Evolutionary conservation across 2,329 filamentous ascomycete genomes (phyloP).

Genomic region (Clarireedia sp.): DNA sequence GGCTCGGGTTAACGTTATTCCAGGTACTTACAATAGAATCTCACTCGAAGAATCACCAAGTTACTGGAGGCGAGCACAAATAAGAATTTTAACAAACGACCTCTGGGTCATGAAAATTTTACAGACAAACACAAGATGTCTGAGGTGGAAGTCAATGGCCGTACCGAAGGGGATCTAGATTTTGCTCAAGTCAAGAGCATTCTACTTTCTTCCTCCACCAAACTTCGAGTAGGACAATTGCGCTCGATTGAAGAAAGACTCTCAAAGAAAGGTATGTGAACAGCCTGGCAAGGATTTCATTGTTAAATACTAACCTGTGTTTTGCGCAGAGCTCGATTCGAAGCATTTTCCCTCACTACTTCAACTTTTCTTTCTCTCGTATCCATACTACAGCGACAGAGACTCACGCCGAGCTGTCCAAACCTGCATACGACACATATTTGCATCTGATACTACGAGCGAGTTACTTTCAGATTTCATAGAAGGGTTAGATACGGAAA

Average conservation of each 20-base stretch:
- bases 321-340: slow-evolving; percentile 29
- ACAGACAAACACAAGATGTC: slow-evolving; percentile 37
- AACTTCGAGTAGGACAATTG: slow-evolving; percentile 45
- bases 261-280: slow-evolving; percentile 40
- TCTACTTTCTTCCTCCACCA: slow-evolving; percentile 55
- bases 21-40: neutral
- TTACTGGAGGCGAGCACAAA: neutral
- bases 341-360: slow-evolving; percentile 47
- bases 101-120: slow-evolving; percentile 26
- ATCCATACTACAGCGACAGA: slow-evolving; percentile 80
- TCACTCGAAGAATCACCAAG: neutral
- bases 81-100: neutral
- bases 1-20: slow-evolving; percentile 8
- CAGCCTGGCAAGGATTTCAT: slow-evolving; percentile 17
- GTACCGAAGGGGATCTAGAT: slow-evolving; percentile 42
- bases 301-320: neutral
- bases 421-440: slow-evolving; percentile 63
- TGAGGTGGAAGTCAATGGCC: slow-evolving; percentile 39
- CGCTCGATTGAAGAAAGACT: slow-evolving; percentile 50
- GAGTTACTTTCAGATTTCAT: slow-evolving; percentile 57
- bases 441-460: slow-evolving; percentile 48
- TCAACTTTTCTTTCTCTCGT: slow-evolving; percentile 74
- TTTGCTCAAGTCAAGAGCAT: slow-evolving; percentile 41
- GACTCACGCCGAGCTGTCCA: slow-evolving; percentile 77
- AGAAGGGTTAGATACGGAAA: slow-evolving; percentile 60